Evolutionary conservation across 192 early-diverging fungal species (phyloP).

Genomic region (Backusella morwellensis): DNA sequence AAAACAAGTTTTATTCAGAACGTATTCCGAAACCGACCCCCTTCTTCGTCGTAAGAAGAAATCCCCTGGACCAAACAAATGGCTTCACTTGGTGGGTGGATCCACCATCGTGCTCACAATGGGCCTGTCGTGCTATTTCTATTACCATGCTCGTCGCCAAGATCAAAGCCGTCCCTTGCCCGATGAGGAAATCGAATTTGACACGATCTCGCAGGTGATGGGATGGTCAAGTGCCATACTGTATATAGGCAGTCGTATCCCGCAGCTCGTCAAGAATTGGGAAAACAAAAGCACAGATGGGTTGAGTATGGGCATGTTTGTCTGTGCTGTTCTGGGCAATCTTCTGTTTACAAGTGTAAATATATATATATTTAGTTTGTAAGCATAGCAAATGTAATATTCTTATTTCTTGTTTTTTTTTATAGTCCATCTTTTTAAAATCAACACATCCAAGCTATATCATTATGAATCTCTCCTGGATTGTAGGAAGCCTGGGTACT

Average conservation of each 20-base stretch:
- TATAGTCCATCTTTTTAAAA: slow-evolving; percentile 70
- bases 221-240: slow-evolving; percentile 74
- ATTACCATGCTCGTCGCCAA: not conserved
- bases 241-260: slow-evolving; percentile 72
- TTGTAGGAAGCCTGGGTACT: slow-evolving; percentile 72
- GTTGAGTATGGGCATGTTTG: slow-evolving; percentile 79
- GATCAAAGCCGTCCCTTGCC: not conserved
- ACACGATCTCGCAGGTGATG: slow-evolving; percentile 57
- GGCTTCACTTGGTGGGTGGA: not conserved
- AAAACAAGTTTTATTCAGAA: slow-evolving; percentile 11
- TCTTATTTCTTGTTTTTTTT: not conserved
- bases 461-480: slow-evolving; percentile 72
- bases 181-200: not conserved
- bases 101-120: not conserved
- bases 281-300: slow-evolving; percentile 71
- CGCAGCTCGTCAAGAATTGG: slow-evolving; percentile 82
- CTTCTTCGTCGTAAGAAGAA: not conserved
- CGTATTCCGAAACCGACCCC: not conserved
- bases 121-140: not conserved
- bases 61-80: not conserved
- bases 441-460: slow-evolving; percentile 66
- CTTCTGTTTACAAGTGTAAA: slow-evolving; percentile 50
- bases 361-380: not conserved
- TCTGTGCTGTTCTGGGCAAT: slow-evolving; percentile 79
- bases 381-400: not conserved